Percentiles rank a stretch among this genome's conserved stretches.
These are phyloP conservation scores for Avena insularis DNA, from an alignment of 176 grass and related monocot species.

Conservation along the genomic window DNA sequence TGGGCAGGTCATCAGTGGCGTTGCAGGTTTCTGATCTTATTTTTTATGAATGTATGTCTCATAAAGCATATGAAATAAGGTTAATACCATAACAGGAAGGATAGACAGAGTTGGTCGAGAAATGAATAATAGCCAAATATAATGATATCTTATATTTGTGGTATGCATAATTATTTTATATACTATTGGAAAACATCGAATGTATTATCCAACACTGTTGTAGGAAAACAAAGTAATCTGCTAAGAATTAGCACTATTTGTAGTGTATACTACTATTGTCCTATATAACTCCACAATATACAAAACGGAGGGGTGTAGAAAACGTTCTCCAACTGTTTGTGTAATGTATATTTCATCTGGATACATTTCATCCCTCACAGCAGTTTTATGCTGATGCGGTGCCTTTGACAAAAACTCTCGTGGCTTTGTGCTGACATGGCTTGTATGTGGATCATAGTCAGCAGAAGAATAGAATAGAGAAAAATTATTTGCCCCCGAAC, in stretches of 20 bases:
- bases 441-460: neutral
- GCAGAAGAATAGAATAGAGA: neutral
- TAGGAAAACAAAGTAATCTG: neutral
- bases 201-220: neutral
- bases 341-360: neutral
- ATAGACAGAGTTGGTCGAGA: neutral
- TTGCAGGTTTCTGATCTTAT: too few species aligned
- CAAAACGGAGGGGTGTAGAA: neutral
- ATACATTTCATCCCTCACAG: conserved; percentile 3
- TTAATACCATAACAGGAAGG: too few species aligned
- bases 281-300: neutral
- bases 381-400: neutral
- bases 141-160: neutral
- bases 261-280: neutral
- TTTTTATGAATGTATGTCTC: too few species aligned
- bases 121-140: conserved; percentile 7
- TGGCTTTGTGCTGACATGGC: neutral
- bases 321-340: neutral
- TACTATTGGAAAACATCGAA: neutral
- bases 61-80: too few species aligned
- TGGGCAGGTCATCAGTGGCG: too few species aligned
- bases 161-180: neutral
- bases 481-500: neutral
- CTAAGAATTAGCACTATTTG: conserved; percentile 2
- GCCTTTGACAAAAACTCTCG: neutral